Percentiles rank a stretch among this genome's conserved stretches.
These are phyloP conservation scores for Sisymbrium irio DNA, from an alignment of 345 rosid genomes.

Conservation along the genomic window DNA sequence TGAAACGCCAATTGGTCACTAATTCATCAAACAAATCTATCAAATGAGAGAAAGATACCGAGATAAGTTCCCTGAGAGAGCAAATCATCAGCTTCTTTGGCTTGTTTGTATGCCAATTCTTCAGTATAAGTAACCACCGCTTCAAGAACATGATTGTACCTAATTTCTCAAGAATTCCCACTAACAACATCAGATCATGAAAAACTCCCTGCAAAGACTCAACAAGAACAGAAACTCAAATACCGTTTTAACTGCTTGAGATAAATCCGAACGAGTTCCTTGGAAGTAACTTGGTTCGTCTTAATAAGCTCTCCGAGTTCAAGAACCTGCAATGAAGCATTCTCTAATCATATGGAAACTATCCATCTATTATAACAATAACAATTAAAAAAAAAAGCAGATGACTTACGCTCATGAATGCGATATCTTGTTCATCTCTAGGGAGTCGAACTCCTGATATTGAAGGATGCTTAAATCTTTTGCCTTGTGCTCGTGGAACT, in stretches of 20 bases:
- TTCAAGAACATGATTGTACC: conserved; percentile 71
- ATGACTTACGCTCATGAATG: conserved; percentile 72
- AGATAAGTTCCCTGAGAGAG: conserved; percentile 74
- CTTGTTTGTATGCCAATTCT: conserved; percentile 77
- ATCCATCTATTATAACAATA: background rate
- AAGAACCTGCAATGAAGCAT: conserved; percentile 49
- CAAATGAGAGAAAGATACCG: conserved; percentile 40
- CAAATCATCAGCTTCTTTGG: conserved; percentile 76
- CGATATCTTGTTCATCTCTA: conserved; percentile 60
- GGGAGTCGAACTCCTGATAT: conserved; percentile 44
- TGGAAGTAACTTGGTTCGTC: conserved; percentile 67
- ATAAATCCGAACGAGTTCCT: conserved; percentile 59
- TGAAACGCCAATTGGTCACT: background rate
- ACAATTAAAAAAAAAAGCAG: background rate
- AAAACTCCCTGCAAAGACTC: background rate
- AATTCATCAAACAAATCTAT: conserved; percentile 57
- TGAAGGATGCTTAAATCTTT: conserved; percentile 48
- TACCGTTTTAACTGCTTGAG: conserved; percentile 69
- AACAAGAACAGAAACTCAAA: background rate
- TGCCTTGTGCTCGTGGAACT: conserved; percentile 17
- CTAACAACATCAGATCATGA: conserved; percentile 8
- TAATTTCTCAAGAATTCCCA: conserved; percentile 29
- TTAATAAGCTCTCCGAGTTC: conserved; percentile 77
- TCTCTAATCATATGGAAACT: conserved; percentile 12
- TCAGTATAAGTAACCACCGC: conserved; percentile 76